Percentiles rank a stretch among this genome's conserved stretches.
These are phyloP conservation scores for Lathyrus tuberosus DNA, from an alignment of 306 rosid genomes.

Conservation along the genomic window DNA sequence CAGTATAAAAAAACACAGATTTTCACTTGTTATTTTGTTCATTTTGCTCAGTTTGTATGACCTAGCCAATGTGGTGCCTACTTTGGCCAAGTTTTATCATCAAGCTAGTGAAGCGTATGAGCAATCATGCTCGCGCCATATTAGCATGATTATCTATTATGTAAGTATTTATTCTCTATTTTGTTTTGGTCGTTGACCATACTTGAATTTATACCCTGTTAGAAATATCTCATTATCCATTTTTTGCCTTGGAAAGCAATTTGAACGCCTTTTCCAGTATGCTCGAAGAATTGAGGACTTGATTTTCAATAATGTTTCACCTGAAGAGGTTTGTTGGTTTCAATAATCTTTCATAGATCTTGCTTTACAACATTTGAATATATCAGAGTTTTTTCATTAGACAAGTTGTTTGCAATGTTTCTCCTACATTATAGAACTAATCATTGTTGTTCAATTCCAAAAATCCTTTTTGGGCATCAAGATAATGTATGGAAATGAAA, in stretches of 20 bases:
- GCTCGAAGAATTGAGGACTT: conserved; percentile 90
- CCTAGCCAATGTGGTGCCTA: conserved; percentile 95
- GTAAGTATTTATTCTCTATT: conserved; percentile 54
- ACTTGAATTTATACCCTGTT: conserved; percentile 25
- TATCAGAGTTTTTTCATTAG: conserved; percentile 13
- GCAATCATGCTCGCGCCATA: conserved; percentile 93
- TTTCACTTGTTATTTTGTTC: conserved; percentile 28
- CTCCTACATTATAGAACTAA: conserved; percentile 27
- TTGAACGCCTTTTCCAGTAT: conserved; percentile 93
- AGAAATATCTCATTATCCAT: conserved; percentile 30
- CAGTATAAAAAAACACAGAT: conserved; percentile 9
- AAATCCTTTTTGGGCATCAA: neutral
- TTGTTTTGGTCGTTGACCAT: conserved; percentile 1
- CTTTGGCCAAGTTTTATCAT: conserved; percentile 96
- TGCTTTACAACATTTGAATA: conserved; percentile 18
- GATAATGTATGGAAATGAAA: neutral
- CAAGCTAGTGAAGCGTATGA: conserved; percentile 98
- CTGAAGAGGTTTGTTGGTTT: conserved; percentile 82
- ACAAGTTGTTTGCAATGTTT: conserved; percentile 18
- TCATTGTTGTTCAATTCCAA: conserved; percentile 11
- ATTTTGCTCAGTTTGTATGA: conserved; percentile 76
- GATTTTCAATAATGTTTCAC: conserved; percentile 69
- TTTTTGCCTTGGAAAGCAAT: conserved; percentile 69
- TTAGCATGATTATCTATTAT: conserved; percentile 79
- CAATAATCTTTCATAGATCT: conserved; percentile 27